Conservation (phyloP, 768 basidiomycete species). For the Serendipita sp. region DNA sequence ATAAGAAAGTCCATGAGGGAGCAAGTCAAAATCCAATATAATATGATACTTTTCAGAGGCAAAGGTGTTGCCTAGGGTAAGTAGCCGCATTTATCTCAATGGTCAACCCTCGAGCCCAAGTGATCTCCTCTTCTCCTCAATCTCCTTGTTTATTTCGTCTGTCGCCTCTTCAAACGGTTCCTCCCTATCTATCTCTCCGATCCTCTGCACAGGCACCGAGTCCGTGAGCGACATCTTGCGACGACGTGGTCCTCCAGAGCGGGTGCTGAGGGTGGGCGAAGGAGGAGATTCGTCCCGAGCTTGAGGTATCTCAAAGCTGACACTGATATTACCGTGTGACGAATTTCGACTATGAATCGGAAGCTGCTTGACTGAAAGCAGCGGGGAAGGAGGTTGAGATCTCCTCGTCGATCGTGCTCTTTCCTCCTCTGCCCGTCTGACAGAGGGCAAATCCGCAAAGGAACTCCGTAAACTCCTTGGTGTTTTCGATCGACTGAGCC, state of each 20-base stretch:
- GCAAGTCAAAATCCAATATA: no score
- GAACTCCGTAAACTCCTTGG: constrained; percentile 50
- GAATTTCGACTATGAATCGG: not conserved
- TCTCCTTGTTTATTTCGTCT: constrained; percentile 49
- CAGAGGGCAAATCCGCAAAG: constrained; percentile 52
- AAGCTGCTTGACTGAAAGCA: not conserved
- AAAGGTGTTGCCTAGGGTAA: no score
- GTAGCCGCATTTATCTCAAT: no score
- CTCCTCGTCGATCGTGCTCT: not conserved
- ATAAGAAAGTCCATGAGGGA: no score
- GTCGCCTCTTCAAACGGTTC: constrained; percentile 53
- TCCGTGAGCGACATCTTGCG: constrained; percentile 52
- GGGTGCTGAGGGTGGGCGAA: constrained; percentile 22
- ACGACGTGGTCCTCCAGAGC: constrained; percentile 31
- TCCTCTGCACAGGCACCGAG: constrained; percentile 43
- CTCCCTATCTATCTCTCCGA: constrained; percentile 39
- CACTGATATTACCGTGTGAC: not conserved
- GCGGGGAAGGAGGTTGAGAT: constrained; percentile 7
- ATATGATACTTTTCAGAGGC: no score
- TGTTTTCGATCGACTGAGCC: constrained; percentile 9
- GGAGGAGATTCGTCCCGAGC: not conserved
- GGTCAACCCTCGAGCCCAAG: not conserved
- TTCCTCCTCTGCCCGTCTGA: constrained; percentile 34
- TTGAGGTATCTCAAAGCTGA: not conserved
- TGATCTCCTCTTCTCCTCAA: not conserved